Evolutionary conservation across 208 protist genomes (phyloP), one percentile per base, ranked within the genome.

Genomic region (Naegleria lovaniensis): DNA sequence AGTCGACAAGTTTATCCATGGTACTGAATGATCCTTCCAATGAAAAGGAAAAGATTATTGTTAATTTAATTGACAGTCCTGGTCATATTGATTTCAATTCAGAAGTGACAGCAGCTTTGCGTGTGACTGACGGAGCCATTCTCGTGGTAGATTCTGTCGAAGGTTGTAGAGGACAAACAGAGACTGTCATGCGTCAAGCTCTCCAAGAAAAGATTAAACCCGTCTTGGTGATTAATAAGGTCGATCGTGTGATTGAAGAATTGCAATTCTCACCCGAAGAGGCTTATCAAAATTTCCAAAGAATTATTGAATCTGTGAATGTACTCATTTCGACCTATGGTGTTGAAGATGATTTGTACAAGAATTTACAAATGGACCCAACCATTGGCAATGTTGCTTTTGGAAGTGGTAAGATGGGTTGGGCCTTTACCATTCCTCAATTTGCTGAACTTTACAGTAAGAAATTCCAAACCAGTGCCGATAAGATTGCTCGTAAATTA

Each of bases 31-130:
- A 48, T 48, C 43, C 43, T 48, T 1, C 7, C 5, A 48, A 48
- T 0, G 59, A 39, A 6, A 41, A 84, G 1, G 5, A 41, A 43
- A 1, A 84, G 86, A 98, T 98, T 94, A 94, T 99, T 79, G 99
- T 99, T 96, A 99, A 99, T 97, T 91, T 99, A 41, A 99, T 99
- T 93, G 97, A 99, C 92, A 98, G 96, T 38, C 97, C 97, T 85
- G 98, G 98, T 85, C 99, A 99, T 96, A 98, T 99, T 91, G 99
- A 99, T 93, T 99, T 99, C 95, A 98, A 96, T 19, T 99, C 98
- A 90, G 99, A 99, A 94, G 99, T 99, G 90, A 99, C 98, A 83
- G 98, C 99, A 58, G 98, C 99, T 40, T 97, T 99, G 55, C 97
- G 99, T 96, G 98, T 99, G 90, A 99, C 99, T 87, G 99, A 99